These are phyloP conservation scores for Ilyonectria sp. DNA, from an alignment of 2,329 filamentous ascomycete species.

Conservation along the genomic window DNA sequence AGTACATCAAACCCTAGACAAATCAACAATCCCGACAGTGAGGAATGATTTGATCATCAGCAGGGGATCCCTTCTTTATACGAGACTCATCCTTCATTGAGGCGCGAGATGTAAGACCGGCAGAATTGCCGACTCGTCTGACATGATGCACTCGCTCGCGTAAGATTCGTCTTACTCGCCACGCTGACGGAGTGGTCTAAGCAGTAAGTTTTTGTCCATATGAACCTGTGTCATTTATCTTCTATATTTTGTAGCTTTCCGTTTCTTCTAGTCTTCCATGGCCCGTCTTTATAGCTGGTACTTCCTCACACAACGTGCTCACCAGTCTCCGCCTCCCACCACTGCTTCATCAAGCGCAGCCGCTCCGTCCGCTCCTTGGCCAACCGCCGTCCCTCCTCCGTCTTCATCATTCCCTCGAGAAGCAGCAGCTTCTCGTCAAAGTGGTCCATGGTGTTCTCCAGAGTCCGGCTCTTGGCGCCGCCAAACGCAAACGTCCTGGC, in stretches of 20 bases:
- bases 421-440: constrained; percentile 82
- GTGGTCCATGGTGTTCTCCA: constrained; percentile 80
- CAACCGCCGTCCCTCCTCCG: constrained; percentile 66
- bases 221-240: background rate
- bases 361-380: constrained; percentile 68
- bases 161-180: constrained; percentile 1
- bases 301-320: constrained; percentile 33
- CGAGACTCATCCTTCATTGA: background rate
- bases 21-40: background rate
- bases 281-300: background rate
- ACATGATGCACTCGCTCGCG: background rate
- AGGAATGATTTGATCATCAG: background rate
- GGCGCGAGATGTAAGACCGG: background rate
- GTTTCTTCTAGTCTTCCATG: background rate
- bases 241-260: background rate
- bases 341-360: constrained; percentile 67
- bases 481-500: constrained; percentile 77
- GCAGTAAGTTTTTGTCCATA: background rate
- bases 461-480: constrained; percentile 71
- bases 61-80: background rate
- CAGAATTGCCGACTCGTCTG: background rate
- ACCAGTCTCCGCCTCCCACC: constrained; percentile 70
- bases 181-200: background rate
- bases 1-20: background rate
- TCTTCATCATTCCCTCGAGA: constrained; percentile 77